These are phyloP conservation scores for Diaporthe sp. DNA, from an alignment of 2,329 filamentous ascomycete species.

Conservation along the genomic window DNA sequence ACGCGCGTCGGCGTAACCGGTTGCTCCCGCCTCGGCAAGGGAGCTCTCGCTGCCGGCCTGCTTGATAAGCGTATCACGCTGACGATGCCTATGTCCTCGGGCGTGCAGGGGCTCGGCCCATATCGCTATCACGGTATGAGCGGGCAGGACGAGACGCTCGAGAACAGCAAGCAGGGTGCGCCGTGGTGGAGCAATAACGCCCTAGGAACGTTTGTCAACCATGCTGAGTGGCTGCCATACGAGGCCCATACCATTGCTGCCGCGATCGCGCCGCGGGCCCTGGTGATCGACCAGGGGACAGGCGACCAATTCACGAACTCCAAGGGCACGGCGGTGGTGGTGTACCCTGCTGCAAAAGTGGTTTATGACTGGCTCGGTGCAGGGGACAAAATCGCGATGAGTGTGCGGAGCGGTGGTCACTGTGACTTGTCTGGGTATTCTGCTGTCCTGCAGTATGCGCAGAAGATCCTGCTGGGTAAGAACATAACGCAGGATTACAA, in stretches of 20 bases:
- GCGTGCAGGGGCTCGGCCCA: conserved; percentile 68
- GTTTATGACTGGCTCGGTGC: conserved; percentile 69
- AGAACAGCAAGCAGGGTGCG: conserved; percentile 65
- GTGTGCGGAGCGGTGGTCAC: conserved; percentile 61
- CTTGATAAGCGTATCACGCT: conserved; percentile 66
- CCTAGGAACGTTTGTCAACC: conserved; percentile 70
- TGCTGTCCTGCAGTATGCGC: conserved; percentile 63
- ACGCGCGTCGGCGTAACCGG: conserved; percentile 63
- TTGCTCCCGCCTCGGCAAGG: conserved; percentile 69
- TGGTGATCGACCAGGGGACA: conserved; percentile 69
- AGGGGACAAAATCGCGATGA: conserved; percentile 63
- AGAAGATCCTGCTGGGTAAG: conserved; percentile 61
- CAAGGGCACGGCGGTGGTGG: conserved; percentile 63
- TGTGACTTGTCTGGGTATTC: conserved; percentile 65
- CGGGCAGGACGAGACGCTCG: conserved; percentile 61
- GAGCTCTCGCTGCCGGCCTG: conserved; percentile 65
- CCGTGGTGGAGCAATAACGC: conserved; percentile 68
- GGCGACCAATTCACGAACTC: conserved; percentile 63
- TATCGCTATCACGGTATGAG: conserved; percentile 63
- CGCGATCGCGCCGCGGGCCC: conserved; percentile 68
- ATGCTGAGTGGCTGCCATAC: conserved; percentile 65
- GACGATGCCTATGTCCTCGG: conserved; percentile 69
- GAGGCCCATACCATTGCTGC: conserved; percentile 72
- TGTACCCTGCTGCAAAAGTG: conserved; percentile 65
- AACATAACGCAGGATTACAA: conserved; percentile 61